These are phyloP conservation scores for Westerdykella aurantiaca DNA, from an alignment of 2,329 filamentous ascomycete species.

Conservation along the genomic window DNA sequence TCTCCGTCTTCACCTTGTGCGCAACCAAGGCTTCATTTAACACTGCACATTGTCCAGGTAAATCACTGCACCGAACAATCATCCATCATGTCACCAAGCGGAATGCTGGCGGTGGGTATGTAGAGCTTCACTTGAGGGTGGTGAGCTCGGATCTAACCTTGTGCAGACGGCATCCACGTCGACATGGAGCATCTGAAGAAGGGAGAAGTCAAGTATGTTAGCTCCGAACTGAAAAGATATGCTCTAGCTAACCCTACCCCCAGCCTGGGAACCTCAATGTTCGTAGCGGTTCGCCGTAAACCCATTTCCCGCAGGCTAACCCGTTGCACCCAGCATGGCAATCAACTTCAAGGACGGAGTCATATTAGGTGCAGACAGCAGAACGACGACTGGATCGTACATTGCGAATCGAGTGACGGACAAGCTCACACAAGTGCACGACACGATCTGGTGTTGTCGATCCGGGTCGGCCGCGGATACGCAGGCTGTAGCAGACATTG, in stretches of 20 bases:
- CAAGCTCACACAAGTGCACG: slow-evolving; percentile 96
- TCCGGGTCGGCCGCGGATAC: slow-evolving; percentile 97
- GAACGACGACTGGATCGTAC: slow-evolving; percentile 95
- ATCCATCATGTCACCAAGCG: slow-evolving; percentile 29
- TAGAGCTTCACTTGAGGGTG: not conserved
- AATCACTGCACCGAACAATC: slow-evolving; percentile 2
- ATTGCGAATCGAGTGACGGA: slow-evolving; percentile 99
- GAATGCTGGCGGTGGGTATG: slow-evolving; percentile 37
- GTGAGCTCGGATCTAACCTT: slow-evolving; percentile 21
- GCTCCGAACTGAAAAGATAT: not conserved
- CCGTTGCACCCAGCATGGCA: slow-evolving; percentile 69
- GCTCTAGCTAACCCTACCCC: slow-evolving; percentile 18
- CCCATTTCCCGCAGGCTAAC: slow-evolving; percentile 21
- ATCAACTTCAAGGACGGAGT: slow-evolving; percentile 99
- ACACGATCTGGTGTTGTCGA: slow-evolving; percentile 99
- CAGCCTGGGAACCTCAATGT: slow-evolving; percentile 97
- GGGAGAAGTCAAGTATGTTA: slow-evolving; percentile 91
- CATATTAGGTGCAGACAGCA: slow-evolving; percentile 93
- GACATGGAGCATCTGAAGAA: slow-evolving; percentile 99
- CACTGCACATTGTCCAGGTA: not conserved
- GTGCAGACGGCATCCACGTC: slow-evolving; percentile 91
- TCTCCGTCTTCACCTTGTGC: slow-evolving; percentile 1
- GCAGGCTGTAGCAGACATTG: slow-evolving; percentile 95
- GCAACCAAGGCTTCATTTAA: slow-evolving; percentile 2
- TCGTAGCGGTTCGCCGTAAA: slow-evolving; percentile 37